Percentiles rank a stretch among this genome's conserved stretches.
Evolutionary conservation across 2,329 filamentous ascomycete genomes (phyloP).

Genomic region (Ramularia endophylla): DNA sequence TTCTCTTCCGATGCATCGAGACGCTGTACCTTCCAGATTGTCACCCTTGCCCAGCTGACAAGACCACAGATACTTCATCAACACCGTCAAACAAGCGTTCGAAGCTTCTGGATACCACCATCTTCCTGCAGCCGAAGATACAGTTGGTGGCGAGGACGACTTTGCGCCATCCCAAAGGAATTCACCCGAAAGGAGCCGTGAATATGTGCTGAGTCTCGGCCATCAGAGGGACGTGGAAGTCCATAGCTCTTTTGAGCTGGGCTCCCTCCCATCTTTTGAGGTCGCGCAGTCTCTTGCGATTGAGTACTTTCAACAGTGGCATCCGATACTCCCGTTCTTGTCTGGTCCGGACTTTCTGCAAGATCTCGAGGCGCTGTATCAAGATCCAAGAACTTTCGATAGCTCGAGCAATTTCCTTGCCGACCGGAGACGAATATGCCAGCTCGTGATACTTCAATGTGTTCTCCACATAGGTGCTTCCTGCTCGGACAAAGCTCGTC

Average conservation of each 20-base stretch:
- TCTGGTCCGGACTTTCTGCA: conserved; percentile 46
- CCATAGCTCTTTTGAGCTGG: conserved; percentile 11
- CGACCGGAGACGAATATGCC: conserved; percentile 23
- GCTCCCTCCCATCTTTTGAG: conserved; percentile 26
- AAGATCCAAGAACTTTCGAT: conserved; percentile 22
- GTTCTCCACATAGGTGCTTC: conserved; percentile 44
- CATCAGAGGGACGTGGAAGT: conserved; percentile 6
- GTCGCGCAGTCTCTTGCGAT: conserved; percentile 41
- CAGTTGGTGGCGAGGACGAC: conserved; percentile 20
- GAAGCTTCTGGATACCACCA: conserved; percentile 24
- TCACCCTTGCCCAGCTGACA: too few relatives aligned
- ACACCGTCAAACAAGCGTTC: conserved; percentile 50
- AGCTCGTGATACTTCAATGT: conserved; percentile 42
- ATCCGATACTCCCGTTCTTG: conserved; percentile 48
- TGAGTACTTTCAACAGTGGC: conserved; percentile 48
- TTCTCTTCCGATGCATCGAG: too few relatives aligned
- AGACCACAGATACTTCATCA: too few relatives aligned
- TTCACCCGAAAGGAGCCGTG: conserved; percentile 14
- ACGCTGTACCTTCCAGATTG: too few relatives aligned
- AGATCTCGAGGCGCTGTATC: conserved; percentile 41
- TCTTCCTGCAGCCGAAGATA: conserved; percentile 16
- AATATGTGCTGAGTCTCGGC: conserved; percentile 14
- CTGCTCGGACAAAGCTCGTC: not conserved
- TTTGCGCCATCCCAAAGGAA: conserved; percentile 13
- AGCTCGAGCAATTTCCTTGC: conserved; percentile 18